These are phyloP conservation scores for Panaeolus papilionaceus DNA, from an alignment of 768 basidiomycete species.

Conservation along the genomic window DNA sequence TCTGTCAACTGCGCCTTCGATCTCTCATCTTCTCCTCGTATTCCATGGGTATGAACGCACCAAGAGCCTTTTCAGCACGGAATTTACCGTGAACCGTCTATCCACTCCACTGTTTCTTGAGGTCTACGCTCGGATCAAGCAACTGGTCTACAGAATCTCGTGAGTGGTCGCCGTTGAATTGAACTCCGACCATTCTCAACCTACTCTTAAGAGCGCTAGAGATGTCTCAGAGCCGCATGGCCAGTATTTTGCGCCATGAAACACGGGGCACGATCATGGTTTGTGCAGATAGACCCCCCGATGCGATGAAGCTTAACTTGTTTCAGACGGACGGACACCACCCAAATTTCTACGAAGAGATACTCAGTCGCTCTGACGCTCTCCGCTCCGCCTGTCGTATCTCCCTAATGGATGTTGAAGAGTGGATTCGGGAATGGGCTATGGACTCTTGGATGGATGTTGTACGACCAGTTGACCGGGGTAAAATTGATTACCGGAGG, in stretches of 20 bases:
- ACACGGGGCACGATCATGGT: slow-evolving; percentile 15
- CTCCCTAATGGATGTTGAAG: slow-evolving; percentile 18
- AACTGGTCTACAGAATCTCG: slow-evolving; percentile 16
- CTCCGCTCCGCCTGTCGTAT: slow-evolving; percentile 16
- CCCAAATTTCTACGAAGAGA: slow-evolving; percentile 9
- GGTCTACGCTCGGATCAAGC: slow-evolving; percentile 18
- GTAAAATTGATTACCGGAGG: slow-evolving; percentile 19
- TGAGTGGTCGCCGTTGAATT: not conserved
- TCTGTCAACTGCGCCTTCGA: slow-evolving; percentile 7
- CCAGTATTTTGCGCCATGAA: slow-evolving; percentile 9
- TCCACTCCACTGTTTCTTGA: slow-evolving; percentile 16
- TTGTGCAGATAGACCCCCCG: not conserved
- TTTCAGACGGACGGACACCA: slow-evolving; percentile 7
- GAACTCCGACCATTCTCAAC: not conserved
- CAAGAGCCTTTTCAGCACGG: slow-evolving; percentile 11
- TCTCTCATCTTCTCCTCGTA: slow-evolving; percentile 14
- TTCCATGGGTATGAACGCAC: slow-evolving; percentile 16
- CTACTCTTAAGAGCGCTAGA: not conserved
- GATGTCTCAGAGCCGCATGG: slow-evolving; percentile 12
- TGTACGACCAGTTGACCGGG: slow-evolving; percentile 9
- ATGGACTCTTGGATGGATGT: slow-evolving; percentile 18
- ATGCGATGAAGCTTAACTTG: not conserved
- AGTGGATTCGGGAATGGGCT: slow-evolving; percentile 19
- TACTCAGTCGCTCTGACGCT: slow-evolving; percentile 6
- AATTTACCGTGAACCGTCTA: slow-evolving; percentile 19